These are phyloP conservation scores for Inga laurina DNA, from an alignment of 306 rosid species.

Conservation along the genomic window DNA sequence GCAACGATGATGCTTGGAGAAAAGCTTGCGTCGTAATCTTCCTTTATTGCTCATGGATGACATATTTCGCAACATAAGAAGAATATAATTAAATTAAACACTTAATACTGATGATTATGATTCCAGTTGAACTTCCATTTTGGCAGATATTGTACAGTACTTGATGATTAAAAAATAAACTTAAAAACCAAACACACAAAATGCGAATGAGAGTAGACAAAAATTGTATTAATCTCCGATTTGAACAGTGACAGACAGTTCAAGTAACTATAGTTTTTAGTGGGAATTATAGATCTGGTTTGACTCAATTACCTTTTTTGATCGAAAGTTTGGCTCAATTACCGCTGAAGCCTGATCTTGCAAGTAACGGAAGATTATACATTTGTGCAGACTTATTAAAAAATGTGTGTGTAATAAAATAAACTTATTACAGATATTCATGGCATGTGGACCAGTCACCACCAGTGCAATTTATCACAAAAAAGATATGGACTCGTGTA, in stretches of 20 bases:
- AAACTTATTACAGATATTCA: neutral
- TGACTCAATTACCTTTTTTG: neutral
- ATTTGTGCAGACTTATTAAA: neutral
- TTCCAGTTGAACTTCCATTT: slow-evolving; percentile 33
- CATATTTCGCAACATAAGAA: slow-evolving; percentile 17
- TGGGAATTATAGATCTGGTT: neutral
- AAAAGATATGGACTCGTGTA: too few species aligned
- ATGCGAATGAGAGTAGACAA: neutral
- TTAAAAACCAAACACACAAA: neutral
- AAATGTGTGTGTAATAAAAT: too few species aligned
- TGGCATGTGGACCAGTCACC: too few species aligned
- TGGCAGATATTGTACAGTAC: slow-evolving; percentile 15
- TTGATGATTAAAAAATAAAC: slow-evolving; percentile 2
- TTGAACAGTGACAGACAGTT: neutral
- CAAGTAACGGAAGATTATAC: neutral
- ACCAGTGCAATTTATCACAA: too few species aligned
- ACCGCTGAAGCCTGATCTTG: neutral
- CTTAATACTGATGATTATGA: slow-evolving; percentile 26
- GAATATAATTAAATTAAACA: slow-evolving; percentile 19
- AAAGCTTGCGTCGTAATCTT: slow-evolving; percentile 29
- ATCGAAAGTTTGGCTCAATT: neutral
- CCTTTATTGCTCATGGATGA: slow-evolving; percentile 17
- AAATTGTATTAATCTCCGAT: neutral
- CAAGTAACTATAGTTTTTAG: neutral
- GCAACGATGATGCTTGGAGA: slow-evolving; percentile 27